Evolutionary conservation across 2,329 filamentous ascomycete species (phyloP).

Genomic region (Sporothrix inflata): DNA sequence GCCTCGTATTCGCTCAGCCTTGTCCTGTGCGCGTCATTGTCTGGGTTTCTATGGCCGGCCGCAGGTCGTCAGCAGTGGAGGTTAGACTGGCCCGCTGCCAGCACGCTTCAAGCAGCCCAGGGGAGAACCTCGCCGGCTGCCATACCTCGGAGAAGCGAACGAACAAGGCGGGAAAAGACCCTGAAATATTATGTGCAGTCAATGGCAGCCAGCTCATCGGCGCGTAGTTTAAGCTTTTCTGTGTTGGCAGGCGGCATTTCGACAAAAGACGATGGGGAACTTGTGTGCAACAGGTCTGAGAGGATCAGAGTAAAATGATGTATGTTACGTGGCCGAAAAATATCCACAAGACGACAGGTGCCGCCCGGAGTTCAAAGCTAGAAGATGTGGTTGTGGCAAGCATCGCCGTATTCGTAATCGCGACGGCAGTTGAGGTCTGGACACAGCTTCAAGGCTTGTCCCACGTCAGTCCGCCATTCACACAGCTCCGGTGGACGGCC

Average conservation of each 20-base stretch:
- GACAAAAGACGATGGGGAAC: background rate
- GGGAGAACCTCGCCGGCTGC: background rate
- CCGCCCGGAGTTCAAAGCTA: background rate
- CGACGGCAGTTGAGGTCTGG: background rate
- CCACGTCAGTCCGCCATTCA: background rate
- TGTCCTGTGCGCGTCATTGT: slow-evolving; percentile 5
- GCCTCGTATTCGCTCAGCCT: slow-evolving; percentile 10
- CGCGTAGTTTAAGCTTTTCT: background rate
- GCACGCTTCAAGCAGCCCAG: background rate
- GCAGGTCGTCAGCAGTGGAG: background rate
- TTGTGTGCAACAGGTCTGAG: background rate
- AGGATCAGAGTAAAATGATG: background rate
- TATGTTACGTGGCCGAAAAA: background rate
- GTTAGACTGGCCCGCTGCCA: background rate
- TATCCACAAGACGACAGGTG: background rate
- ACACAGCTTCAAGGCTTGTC: background rate
- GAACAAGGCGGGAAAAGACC: background rate
- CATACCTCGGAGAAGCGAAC: background rate
- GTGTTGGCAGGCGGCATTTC: background rate
- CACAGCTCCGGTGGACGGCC: background rate
- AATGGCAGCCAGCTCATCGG: background rate
- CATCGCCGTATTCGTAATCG: slow-evolving; percentile 1
- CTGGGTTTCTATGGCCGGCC: background rate
- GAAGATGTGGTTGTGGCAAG: background rate
- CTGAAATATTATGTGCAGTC: background rate